Conservation (phyloP, 768 basidiomycete genomes). For the Termitomyces sp. region DNA sequence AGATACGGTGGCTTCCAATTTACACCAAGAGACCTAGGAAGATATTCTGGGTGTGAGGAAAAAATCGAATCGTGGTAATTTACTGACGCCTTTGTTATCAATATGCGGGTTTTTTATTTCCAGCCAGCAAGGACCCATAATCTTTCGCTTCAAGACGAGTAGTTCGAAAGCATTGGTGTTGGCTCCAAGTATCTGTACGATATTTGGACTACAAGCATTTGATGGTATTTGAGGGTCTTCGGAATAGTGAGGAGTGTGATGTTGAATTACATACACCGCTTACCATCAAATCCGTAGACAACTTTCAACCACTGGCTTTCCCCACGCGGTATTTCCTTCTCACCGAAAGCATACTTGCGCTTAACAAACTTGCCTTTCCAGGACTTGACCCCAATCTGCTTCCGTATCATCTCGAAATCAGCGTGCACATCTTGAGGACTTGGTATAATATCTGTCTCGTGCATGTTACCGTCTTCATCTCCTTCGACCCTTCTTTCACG, state of each 20-base stretch:
- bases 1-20: conserved; percentile 77
- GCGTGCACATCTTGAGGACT: conserved; percentile 63
- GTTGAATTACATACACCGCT: conserved; percentile 14
- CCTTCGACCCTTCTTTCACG: conserved; percentile 56
- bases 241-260: not conserved
- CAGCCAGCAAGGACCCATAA: conserved; percentile 99
- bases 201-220: conserved; percentile 74
- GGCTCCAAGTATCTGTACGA: conserved; percentile 84
- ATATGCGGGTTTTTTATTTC: conserved; percentile 71
- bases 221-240: conserved; percentile 71
- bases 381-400: conserved; percentile 62
- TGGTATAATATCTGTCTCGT: conserved; percentile 74
- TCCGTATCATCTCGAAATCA: conserved; percentile 79
- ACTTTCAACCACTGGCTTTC: conserved; percentile 91
- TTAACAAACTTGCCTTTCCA: conserved; percentile 84
- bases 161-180: conserved; percentile 91
- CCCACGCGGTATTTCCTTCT: conserved; percentile 71
- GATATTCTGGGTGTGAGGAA: not conserved
- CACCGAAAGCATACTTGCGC: conserved; percentile 89
- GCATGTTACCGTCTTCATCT: conserved; percentile 51
- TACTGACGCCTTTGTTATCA: conserved; percentile 72
- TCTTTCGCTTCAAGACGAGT: conserved; percentile 90
- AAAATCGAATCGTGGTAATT: not conserved
- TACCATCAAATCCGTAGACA: conserved; percentile 84
- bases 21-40: conserved; percentile 90